Evolutionary conservation across 73 alveolate genomes (phyloP), one percentile per base, ranked within the genome.

Genomic region (Urostyla sp.): DNA sequence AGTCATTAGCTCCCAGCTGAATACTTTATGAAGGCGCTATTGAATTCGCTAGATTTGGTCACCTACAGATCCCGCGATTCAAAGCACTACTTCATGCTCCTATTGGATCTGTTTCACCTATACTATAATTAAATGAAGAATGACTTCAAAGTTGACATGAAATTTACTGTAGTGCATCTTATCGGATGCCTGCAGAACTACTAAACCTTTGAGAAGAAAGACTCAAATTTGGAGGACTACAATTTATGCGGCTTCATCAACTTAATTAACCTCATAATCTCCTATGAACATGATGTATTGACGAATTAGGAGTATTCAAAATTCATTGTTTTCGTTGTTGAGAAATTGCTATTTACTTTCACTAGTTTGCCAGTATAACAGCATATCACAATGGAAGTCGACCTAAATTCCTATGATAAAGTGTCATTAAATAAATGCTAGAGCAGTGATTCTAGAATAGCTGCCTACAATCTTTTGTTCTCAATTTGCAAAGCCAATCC

Each of bases 281-380:
- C 44, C 54, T 10, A 69, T 35, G 55, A 69, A 10, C 56, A 56
- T 31, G 6, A n/a, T 36, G 16, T 20, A 10, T 24, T 69, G 1
- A 38, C 40, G 7, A 7, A 2, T 3, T 31, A 45, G 3, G 83
- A 69, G 30, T 7, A 28, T 4, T 31, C 20, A 46, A 16, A 15
- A 10, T 8, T 69, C 20, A 2, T 30, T 5, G 8, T 16, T 5
- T 45, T 27, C 24, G 1, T 69, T 8, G 31, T 69, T 20, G 52
- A 44, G 21, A 69, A 49, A 23, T 69, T 67, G 56, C 34, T 69
- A 44, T 69, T 69, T 32, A 24, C 72, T 21, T 69, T 69, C 23
- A 31, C 44, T 46, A 40, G 44, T 49, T n/a, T 46, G 4, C 52
- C 83, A 5, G 5, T 69, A 23, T 13, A 23, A n/a, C 13, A 30